Evolutionary conservation across 768 basidiomycete species (phyloP), one percentile per base, ranked within the genome.

Genomic region (Filobasidium wieringae): DNA sequence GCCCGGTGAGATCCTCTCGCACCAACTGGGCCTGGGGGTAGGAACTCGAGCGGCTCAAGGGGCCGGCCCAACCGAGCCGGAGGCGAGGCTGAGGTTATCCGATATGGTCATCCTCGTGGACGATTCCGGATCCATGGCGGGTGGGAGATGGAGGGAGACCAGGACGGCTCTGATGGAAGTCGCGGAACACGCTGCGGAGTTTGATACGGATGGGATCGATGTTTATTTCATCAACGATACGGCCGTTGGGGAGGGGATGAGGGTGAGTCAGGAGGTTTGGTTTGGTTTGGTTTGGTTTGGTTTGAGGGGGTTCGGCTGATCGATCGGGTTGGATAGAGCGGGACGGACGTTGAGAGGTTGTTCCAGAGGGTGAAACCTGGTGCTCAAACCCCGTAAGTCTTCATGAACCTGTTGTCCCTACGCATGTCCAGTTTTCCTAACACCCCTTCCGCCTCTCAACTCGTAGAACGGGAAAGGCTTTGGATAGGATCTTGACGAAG

Each of bases 181-280:
- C 5, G 66, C 68, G 2, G 68, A 68, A 47, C 64, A 63, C 2
- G 72, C 67, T 4, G 64, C 67, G 24, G 45, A 33, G 9, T 22
- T 52, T 19, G 67, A 67, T 40, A 57, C 63, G 49, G 60, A 69
- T 43, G 67, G 69, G 26, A 62, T 72, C 17, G 72, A 73, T 39
- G 53, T 73, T 3, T 66, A 69, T 53, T 71, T 73, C 53, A 43
- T 71, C 24, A 73, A 73, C 58, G 60, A 60, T 30, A 65, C 64
- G 32, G 41, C 68, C 1, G 66, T 67, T 3, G 72, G 72, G 9
- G 63, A 63, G 30, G 69, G 68, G 37, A 49, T 73, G 34, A 62
- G 51, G 45, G 67, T 65, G 51, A 57, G 64, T 63, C 27, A 19
- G 11, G 7, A 26, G 2, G 27, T 15, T 7, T 7, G 33, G 32